Base-by-base conservation (phyloP, 306 rosid species). In the Cicer chorassanicum region DNA sequence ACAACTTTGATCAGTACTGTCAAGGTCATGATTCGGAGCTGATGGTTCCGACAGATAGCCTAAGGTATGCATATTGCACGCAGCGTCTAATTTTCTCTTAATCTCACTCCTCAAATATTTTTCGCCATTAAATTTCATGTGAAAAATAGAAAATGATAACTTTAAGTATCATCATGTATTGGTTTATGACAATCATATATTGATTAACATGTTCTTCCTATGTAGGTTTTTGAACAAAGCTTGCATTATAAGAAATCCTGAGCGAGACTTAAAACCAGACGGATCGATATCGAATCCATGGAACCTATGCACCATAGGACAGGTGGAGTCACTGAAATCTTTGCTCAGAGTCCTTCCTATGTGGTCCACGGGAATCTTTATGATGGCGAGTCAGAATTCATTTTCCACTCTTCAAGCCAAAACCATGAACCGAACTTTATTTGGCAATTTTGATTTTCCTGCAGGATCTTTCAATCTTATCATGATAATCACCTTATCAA, bases 271-370 rank as follows among this genome's bases (percentile, higher is more conserved):
- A 11, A 82, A 70, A 41, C 65, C 73, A 16, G 88, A 82, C 34
- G 83, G 84, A 78, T 71, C 57, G 7, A 74, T 80, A 70, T 70
- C 77, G 21, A 67, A 86, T 21, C 85, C 90, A 21, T 82, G 87
- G 92, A 84, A 59, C 60, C 65, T 82, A 29, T 88, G 92, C 85
- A 80, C 88, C 6, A 84, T 88, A 6, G 75, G 75, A 62, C 83
- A 88, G 79, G 87, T 88, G 36, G 89, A 86, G 50, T 84, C 83
- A 41, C 76, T 83, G 63, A 86, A 86, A 74, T 51, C 78, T 3
- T 54, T 81, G 68, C n/a, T 86, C 2, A 72, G 78, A 79, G 73
- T 83, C 55, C 59, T 86, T 43, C 87, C 87, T 6, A 83, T 86
- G 74, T 86, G 90, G 84, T 75, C 90, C 42, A 81, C 90, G 0